phyloP scores from a whole-genome alignment of 2,329 filamentous ascomycete species.

The Ilyonectria robusta region DNA sequence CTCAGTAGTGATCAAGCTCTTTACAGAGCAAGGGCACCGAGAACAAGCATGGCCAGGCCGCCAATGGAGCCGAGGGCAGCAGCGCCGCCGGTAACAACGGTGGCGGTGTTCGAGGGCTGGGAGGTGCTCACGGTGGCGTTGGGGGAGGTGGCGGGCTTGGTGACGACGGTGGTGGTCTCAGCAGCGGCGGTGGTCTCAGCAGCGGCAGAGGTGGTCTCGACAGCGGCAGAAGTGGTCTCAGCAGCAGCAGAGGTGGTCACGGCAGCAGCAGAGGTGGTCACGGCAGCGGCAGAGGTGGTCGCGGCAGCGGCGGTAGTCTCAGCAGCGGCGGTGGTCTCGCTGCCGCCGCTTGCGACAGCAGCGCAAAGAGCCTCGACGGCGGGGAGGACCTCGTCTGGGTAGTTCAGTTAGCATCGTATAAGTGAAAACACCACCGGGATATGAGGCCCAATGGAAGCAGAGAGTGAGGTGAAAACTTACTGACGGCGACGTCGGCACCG shows the following conservation, averaged over 20 bases:
- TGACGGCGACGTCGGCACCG: constrained; percentile 54
- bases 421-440: background rate
- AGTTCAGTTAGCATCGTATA: constrained; percentile 36
- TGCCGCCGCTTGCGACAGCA: constrained; percentile 26
- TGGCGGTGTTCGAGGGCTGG: constrained; percentile 12
- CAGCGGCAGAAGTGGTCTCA: constrained; percentile 22
- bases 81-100: constrained; percentile 49
- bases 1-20: background rate
- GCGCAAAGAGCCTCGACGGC: constrained; percentile 54
- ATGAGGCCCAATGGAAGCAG: background rate
- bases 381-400: constrained; percentile 56
- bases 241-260: constrained; percentile 13
- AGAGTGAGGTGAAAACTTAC: constrained; percentile 48
- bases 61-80: constrained; percentile 50
- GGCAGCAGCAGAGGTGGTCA: constrained; percentile 23
- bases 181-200: constrained; percentile 35
- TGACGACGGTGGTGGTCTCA: constrained; percentile 31
- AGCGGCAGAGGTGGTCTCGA: constrained; percentile 31
- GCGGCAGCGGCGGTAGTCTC: constrained; percentile 27
- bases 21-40: constrained; percentile 57
- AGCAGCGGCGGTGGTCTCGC: constrained; percentile 27
- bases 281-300: constrained; percentile 18
- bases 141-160: constrained; percentile 29
- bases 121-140: constrained; percentile 24
- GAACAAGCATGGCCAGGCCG: constrained; percentile 51